These are phyloP conservation scores for Thielaviopsis musarum DNA, from an alignment of 2,329 filamentous ascomycete genomes.

Conservation along the genomic window DNA sequence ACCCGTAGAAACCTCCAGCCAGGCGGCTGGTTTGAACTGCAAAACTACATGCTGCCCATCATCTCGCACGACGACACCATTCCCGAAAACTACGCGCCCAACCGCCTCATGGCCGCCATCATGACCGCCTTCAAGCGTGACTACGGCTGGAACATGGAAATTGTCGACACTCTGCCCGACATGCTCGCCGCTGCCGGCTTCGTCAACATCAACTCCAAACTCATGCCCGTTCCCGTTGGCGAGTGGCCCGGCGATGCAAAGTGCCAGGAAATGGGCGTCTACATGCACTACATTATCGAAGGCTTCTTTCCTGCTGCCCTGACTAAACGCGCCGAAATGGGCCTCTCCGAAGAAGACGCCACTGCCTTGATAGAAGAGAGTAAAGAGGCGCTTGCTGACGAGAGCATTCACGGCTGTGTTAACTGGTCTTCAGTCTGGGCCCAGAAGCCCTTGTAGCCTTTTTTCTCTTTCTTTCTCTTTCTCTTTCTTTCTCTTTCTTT, in stretches of 20 bases:
- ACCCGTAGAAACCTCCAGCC: constrained; percentile 22
- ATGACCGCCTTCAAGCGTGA: constrained; percentile 18
- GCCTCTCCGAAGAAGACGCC: constrained; percentile 21
- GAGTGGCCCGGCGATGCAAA: constrained; percentile 22
- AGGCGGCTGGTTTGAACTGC: constrained; percentile 25
- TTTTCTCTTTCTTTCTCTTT: background rate
- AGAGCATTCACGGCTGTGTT: constrained; percentile 19
- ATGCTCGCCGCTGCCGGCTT: constrained; percentile 21
- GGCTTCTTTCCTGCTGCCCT: constrained; percentile 22
- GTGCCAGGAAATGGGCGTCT: constrained; percentile 23
- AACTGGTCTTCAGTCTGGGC: constrained; percentile 24
- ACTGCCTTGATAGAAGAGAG: constrained; percentile 19
- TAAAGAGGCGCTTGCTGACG: constrained; percentile 19
- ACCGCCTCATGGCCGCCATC: constrained; percentile 20
- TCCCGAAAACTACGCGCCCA: constrained; percentile 17
- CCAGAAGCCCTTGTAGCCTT: constrained; percentile 19
- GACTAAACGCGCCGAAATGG: constrained; percentile 19
- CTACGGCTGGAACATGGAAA: constrained; percentile 22
- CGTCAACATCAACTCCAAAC: constrained; percentile 18
- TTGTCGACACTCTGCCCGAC: constrained; percentile 17
- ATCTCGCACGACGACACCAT: constrained; percentile 19
- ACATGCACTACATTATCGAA: constrained; percentile 21
- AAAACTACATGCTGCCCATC: constrained; percentile 20
- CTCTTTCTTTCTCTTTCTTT: background rate
- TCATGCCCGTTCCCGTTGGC: constrained; percentile 21